Evolutionary conservation across 495 filamentous ascomycete genomes (phyloP), one percentile per base, ranked within the genome.

Genomic region (Opeltia flavorubescens): DNA sequence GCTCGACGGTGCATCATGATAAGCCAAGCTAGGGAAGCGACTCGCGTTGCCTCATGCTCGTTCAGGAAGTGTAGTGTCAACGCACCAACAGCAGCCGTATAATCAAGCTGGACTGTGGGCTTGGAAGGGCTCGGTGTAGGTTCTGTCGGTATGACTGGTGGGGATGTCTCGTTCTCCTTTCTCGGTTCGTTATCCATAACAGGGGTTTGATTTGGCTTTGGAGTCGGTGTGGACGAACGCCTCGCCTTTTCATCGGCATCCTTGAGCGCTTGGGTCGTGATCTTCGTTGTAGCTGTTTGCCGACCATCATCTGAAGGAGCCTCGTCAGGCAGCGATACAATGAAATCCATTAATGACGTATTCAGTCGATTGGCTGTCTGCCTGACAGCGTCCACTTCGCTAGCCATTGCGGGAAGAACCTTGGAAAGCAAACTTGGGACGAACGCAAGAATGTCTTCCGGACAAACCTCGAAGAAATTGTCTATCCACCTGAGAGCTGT

Each of bases 1-100:
- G 91, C 89, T 65, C 94, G 95, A 36, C 82, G 77, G 58, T 99
- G 91, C 43, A 99, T 69, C 91, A 95, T 95, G 42, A 96, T 85
- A 24, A 99, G 74, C 93, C 93, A 99, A 5, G 84, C 85, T 28
- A 99, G 67, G 5, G 93, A 88, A 24, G 88, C 89, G 26, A 95
- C 88, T 45, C 93, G 76, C 0, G 93, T 95, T 30, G 85, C 87
- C 67, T 96, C 93, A 57, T 95, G 86, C 55, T 96, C 89, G 59
- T 96, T 95, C 38, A 96, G 64, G 60, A 99, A 96, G 46, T 96
- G 79, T 20, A 95, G 60, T 1, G 89, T 99, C 17, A 99, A 76
- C 35, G 93, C 91, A 61, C 79, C 89, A 31, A 99, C 93, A n/a
- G 89, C 84, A 7, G 85, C 85, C n/a, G 87, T 85, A 60, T 96